Percentiles rank a stretch among this genome's conserved stretches.
Evolutionary conservation across 1,139 yeast species (phyloP).

Genomic region (Wickerhamomyces sp.): DNA sequence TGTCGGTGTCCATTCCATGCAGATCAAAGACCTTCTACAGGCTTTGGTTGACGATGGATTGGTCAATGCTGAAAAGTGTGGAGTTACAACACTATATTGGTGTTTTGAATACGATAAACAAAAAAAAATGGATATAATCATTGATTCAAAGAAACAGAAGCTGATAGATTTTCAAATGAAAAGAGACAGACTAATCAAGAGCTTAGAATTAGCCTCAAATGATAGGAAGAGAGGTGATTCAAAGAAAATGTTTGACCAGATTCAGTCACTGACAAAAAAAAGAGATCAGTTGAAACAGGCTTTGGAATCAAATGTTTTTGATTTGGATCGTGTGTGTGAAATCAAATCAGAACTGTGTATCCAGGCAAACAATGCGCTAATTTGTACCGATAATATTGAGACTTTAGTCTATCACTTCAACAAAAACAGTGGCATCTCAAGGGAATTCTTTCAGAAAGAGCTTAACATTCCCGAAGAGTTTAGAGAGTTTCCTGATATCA

Average conservation of each 20-base stretch:
- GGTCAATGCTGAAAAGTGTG: slow-evolving; percentile 48
- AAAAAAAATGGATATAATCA: slow-evolving; percentile 22
- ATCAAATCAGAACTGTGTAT: slow-evolving; percentile 7
- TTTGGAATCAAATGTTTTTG: slow-evolving; percentile 10
- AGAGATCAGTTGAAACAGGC: slow-evolving; percentile 2
- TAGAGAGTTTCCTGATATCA: slow-evolving; percentile 24
- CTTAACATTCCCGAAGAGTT: slow-evolving; percentile 27
- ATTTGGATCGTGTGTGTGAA: slow-evolving; percentile 6
- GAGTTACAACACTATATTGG: slow-evolving; percentile 50
- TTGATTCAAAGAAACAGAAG: slow-evolving; percentile 10
- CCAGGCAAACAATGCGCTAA: slow-evolving; percentile 13
- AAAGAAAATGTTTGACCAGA: neutral
- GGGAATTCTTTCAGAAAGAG: slow-evolving; percentile 21
- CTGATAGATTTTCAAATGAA: slow-evolving; percentile 9
- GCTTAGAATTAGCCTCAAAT: slow-evolving; percentile 9
- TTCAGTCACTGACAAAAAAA: slow-evolving; percentile 2
- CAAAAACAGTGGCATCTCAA: slow-evolving; percentile 15
- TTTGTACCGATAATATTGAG: slow-evolving; percentile 26
- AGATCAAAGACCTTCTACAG: slow-evolving; percentile 44
- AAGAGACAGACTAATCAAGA: slow-evolving; percentile 7
- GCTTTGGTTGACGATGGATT: slow-evolving; percentile 41
- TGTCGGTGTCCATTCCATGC: slow-evolving; percentile 44
- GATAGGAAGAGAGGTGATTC: slow-evolving; percentile 4
- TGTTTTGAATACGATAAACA: slow-evolving; percentile 39
- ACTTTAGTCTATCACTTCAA: slow-evolving; percentile 21